A percentile compares a stretch with the other conserved stretches of the same genome.
Conservation (phyloP, 2,329 filamentous ascomycete species). For the Zymoseptoria ardabiliae region DNA sequence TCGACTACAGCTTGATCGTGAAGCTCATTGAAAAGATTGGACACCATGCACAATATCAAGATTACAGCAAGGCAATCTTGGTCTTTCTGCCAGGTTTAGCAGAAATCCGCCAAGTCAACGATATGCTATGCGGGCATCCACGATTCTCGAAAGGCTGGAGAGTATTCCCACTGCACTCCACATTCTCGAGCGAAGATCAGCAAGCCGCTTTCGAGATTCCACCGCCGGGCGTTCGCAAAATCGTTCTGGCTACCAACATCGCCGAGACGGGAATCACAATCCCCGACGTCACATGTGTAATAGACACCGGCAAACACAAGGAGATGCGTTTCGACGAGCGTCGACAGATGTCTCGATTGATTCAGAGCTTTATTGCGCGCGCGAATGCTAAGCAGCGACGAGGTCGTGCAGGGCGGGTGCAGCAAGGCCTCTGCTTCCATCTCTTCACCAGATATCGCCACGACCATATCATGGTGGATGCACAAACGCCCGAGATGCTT, state of each 20-base stretch:
- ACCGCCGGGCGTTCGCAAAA: slow-evolving; percentile 74
- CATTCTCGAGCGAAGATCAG: slow-evolving; percentile 92
- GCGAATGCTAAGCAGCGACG: slow-evolving; percentile 94
- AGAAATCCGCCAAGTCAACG: slow-evolving; percentile 63
- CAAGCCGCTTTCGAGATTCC: slow-evolving; percentile 86
- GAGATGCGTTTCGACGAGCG: slow-evolving; percentile 96
- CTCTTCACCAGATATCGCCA: slow-evolving; percentile 87
- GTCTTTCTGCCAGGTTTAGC: slow-evolving; percentile 92
- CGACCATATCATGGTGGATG: slow-evolving; percentile 74
- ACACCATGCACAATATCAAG: slow-evolving; percentile 54
- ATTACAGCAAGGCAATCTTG: slow-evolving; percentile 84
- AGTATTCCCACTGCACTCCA: slow-evolving; percentile 84
- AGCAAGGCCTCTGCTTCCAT: slow-evolving; percentile 91
- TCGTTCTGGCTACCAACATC: slow-evolving; percentile 95
- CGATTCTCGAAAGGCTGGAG: slow-evolving; percentile 72
- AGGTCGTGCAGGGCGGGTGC: slow-evolving; percentile 89
- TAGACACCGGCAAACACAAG: slow-evolving; percentile 93
- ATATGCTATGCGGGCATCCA: slow-evolving; percentile 70
- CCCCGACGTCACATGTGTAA: slow-evolving; percentile 91
- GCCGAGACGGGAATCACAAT: slow-evolving; percentile 98
- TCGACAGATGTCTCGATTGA: slow-evolving; percentile 78
- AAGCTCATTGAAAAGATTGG: slow-evolving; percentile 73
- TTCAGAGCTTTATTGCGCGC: slow-evolving; percentile 90
- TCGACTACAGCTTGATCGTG: slow-evolving; percentile 81
- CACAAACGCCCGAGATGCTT: slow-evolving; percentile 95